These are phyloP conservation scores for Metarhizium anisopliae DNA, from an alignment of 2,329 filamentous ascomycete species.

Conservation along the genomic window DNA sequence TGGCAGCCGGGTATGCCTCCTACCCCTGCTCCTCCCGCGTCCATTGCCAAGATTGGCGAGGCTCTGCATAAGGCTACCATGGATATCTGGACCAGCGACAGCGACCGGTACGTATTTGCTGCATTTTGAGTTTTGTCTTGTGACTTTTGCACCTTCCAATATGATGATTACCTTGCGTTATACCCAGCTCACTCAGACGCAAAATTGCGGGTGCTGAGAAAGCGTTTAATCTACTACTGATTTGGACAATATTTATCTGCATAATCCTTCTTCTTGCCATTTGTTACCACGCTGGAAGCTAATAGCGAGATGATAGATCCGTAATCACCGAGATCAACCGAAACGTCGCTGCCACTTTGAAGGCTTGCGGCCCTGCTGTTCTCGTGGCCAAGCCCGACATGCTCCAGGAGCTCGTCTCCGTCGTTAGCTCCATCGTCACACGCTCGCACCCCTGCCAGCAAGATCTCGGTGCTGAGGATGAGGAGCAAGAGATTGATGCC, in stretches of 20 bases:
- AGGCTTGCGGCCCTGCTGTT: conserved; percentile 81
- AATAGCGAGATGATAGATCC: conserved; percentile 42
- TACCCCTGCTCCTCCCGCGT: conserved; percentile 66
- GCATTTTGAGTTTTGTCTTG: background rate
- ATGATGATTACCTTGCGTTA: conserved; percentile 91
- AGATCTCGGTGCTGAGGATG: conserved; percentile 75
- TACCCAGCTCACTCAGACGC: conserved; percentile 99
- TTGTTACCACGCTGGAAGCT: background rate
- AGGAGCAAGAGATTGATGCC: conserved; percentile 59
- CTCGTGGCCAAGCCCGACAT: conserved; percentile 60
- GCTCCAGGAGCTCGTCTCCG: conserved; percentile 66
- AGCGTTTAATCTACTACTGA: conserved; percentile 41
- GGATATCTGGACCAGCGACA: conserved; percentile 79
- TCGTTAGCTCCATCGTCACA: conserved; percentile 71
- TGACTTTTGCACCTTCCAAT: conserved; percentile 18
- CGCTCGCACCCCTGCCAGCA: conserved; percentile 90
- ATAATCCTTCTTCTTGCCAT: background rate
- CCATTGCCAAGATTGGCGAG: conserved; percentile 77
- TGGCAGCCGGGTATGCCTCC: conserved; percentile 85
- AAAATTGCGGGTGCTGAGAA: conserved; percentile 81
- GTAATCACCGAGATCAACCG: conserved; percentile 94
- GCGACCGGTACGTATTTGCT: conserved; percentile 69
- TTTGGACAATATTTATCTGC: conserved; percentile 9
- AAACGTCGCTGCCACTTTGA: conserved; percentile 82
- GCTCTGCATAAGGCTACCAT: conserved; percentile 79